Evolutionary conservation across 352 stramenopile genomes (phyloP).

Genomic region (Aphanomyces invadans): DNA sequence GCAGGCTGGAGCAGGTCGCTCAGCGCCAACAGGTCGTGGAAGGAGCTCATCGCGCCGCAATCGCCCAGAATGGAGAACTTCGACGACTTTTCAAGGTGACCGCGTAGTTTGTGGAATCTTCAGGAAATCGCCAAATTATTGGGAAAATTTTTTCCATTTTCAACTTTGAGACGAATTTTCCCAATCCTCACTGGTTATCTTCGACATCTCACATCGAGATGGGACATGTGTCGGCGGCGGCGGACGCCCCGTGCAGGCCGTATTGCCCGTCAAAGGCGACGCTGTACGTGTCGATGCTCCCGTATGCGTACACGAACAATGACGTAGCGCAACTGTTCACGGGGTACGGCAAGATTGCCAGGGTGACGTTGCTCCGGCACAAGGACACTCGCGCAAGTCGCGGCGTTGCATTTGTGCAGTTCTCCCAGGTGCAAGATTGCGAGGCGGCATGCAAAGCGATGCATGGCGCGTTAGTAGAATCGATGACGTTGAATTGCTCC

Average conservation of each 20-base stretch:
- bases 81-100: background rate
- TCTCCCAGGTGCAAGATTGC: constrained; percentile 58
- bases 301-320: constrained; percentile 82
- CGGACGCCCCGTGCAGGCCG: background rate
- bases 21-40: constrained; percentile 5
- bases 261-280: constrained; percentile 36
- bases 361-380: constrained; percentile 34
- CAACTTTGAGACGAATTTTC: too few species aligned
- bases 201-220: too few species aligned
- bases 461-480: constrained; percentile 54
- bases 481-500: constrained; percentile 53
- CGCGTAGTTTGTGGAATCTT: background rate
- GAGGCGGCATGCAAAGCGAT: constrained; percentile 41
- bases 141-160: background rate
- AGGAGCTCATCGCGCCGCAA: background rate
- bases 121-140: background rate
- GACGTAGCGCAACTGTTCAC: constrained; percentile 81
- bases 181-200: too few species aligned
- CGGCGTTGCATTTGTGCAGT: constrained; percentile 82
- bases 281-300: constrained; percentile 83
- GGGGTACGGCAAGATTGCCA: constrained; percentile 62
- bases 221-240: background rate
- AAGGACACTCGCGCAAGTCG: constrained; percentile 47
- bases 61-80: background rate
- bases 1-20: background rate